Conservation (phyloP, 176 grass and related monocot species). For the Typha latifolia region DNA sequence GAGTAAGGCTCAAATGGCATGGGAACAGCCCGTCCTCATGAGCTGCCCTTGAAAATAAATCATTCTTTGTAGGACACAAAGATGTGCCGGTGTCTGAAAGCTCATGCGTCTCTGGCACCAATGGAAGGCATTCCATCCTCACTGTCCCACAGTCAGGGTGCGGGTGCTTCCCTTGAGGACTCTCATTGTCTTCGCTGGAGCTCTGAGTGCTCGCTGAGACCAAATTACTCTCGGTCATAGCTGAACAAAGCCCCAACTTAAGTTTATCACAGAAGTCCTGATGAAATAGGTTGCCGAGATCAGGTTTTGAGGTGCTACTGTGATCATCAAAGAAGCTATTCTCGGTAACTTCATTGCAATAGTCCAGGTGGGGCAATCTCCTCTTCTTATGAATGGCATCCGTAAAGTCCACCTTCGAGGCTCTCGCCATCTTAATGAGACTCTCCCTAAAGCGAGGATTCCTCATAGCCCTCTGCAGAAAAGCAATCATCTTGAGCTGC, state of each 20-base stretch:
- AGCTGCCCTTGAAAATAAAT: conserved; percentile 20
- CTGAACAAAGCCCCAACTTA: conserved; percentile 58
- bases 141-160: conserved; percentile 25
- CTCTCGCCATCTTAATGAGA: conserved; percentile 80
- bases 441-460: conserved; percentile 69
- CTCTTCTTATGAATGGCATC: conserved; percentile 65
- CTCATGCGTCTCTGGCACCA: conserved; percentile 35
- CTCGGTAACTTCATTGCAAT: conserved; percentile 28
- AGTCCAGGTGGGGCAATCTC: conserved; percentile 52
- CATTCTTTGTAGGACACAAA: conserved; percentile 40
- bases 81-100: conserved; percentile 51
- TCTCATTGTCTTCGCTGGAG: conserved; percentile 50
- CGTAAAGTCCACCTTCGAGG: conserved; percentile 18
- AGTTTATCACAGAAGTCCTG: conserved; percentile 77
- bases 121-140: conserved; percentile 28
- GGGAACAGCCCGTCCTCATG: conserved; percentile 37
- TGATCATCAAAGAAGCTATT: conserved; percentile 69
- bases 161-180: conserved; percentile 37
- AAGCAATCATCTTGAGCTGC: conserved; percentile 71
- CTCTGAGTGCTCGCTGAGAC: conserved; percentile 39
- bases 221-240: conserved; percentile 34
- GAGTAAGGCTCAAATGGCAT: conserved; percentile 72
- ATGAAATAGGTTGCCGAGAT: conserved; percentile 41
- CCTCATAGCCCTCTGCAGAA: conserved; percentile 54
- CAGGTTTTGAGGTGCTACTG: conserved; percentile 56